Conservation (phyloP, 805 yeast genomes). For the Zygosaccharomyces lentus region DNA sequence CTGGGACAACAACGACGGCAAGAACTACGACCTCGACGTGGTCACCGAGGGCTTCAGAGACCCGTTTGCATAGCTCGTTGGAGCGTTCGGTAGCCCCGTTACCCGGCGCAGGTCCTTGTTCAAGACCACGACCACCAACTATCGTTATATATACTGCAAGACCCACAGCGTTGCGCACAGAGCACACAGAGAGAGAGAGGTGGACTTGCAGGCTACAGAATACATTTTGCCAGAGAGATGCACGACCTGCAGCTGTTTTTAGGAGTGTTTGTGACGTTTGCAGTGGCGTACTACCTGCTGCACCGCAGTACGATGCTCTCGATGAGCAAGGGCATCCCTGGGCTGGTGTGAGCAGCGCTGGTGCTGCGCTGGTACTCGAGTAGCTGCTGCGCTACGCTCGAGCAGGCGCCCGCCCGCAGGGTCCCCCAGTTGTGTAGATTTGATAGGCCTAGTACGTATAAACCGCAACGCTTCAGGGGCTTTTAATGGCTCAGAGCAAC, state of each 20-base stretch:
- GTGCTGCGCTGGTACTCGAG: too few species aligned
- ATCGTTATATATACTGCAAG: too few species aligned
- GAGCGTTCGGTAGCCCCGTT: neutral
- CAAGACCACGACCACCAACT: too few species aligned
- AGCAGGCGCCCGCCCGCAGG: too few species aligned
- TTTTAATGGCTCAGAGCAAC: constrained; percentile 9
- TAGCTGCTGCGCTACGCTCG: too few species aligned
- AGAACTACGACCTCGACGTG: constrained; percentile 26
- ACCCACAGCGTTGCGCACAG: too few species aligned
- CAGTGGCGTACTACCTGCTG: constrained; percentile 25
- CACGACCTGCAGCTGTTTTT: constrained; percentile 28
- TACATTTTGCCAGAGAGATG: constrained; percentile 11
- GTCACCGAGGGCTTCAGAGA: constrained; percentile 25
- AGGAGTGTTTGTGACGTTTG: constrained; percentile 25
- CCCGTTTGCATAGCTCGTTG: constrained; percentile 19
- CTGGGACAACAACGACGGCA: constrained; percentile 32
- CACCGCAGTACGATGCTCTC: constrained; percentile 29
- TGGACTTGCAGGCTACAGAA: neutral
- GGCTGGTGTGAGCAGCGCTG: constrained; percentile 21
- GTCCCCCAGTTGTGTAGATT: neutral
- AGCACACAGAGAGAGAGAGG: too few species aligned
- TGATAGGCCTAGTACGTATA: neutral
- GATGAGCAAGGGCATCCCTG: constrained; percentile 27
- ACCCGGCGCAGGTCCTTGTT: too few species aligned
- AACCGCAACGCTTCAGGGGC: constrained; percentile 1